Percentiles rank a stretch among this genome's conserved stretches.
Conservation (phyloP, 1,284 basidiomycete species). For the Mycena citricolor region DNA sequence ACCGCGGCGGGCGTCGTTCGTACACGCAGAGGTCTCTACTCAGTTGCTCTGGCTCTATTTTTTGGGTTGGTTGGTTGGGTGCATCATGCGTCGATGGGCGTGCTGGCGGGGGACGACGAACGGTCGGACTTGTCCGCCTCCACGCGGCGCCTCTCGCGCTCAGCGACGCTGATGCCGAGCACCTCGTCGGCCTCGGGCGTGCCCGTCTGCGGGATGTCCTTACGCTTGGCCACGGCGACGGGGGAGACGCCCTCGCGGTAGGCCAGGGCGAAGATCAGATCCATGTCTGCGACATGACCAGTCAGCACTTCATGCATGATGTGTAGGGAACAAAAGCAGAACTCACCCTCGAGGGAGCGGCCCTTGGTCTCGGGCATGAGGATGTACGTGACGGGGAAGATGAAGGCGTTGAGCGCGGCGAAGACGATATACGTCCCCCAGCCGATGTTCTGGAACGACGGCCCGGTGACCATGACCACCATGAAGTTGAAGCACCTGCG, state of each 20-base stretch:
- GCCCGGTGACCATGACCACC: conserved; percentile 63
- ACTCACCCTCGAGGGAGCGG: conserved; percentile 65
- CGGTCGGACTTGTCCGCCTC: no score
- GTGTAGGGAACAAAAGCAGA: conserved; percentile 24
- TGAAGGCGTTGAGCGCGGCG: conserved; percentile 57
- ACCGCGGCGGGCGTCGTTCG: no score
- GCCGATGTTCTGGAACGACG: conserved; percentile 61
- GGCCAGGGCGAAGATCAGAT: conserved; percentile 60
- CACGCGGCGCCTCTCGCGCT: no score
- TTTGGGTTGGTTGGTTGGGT: no score
- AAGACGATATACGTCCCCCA: conserved; percentile 70
- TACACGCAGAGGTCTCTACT: no score
- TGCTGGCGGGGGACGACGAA: no score
- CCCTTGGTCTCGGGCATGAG: conserved; percentile 68
- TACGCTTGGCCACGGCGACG: conserved; percentile 53
- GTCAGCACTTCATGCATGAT: not conserved
- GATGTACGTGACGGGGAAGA: conserved; percentile 60
- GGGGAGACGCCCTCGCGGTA: conserved; percentile 58
- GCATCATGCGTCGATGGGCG: no score
- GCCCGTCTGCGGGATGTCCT: conserved; percentile 54
- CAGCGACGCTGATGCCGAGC: no score
- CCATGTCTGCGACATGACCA: conserved; percentile 47
- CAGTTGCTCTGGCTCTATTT: no score
- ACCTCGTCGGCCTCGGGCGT: conserved; percentile 55
- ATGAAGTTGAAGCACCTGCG: conserved; percentile 69